Conservation (phyloP, 495 filamentous ascomycete genomes). For the Peziza echinospora region DNA sequence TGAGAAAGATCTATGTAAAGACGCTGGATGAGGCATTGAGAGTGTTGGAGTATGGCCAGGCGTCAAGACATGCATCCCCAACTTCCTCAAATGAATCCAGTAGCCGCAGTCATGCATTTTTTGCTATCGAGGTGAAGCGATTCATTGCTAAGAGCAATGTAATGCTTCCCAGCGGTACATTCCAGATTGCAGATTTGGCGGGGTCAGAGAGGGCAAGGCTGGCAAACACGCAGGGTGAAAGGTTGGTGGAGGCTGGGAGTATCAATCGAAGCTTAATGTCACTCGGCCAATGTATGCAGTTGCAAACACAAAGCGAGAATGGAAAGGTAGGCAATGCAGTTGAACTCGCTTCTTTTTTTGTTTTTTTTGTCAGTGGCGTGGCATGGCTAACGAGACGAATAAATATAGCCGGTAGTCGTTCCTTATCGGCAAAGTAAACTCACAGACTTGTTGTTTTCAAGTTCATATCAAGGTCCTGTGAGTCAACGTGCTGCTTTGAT, state of each 20-base stretch:
- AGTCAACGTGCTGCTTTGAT: constrained; percentile 80
- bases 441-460: constrained; percentile 88
- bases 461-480: constrained; percentile 54
- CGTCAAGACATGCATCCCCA: constrained; percentile 68
- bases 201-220: constrained; percentile 83
- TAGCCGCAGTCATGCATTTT: constrained; percentile 86
- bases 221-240: constrained; percentile 80
- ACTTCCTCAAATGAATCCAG: constrained; percentile 78
- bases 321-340: constrained; percentile 4
- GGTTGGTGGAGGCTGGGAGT: constrained; percentile 83
- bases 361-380: too few species aligned
- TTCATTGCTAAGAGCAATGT: constrained; percentile 10
- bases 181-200: constrained; percentile 84
- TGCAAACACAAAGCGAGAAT: constrained; percentile 39
- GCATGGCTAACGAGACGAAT: too few species aligned
- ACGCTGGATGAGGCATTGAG: constrained; percentile 69
- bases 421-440: constrained; percentile 93
- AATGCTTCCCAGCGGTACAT: constrained; percentile 48
- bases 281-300: constrained; percentile 86
- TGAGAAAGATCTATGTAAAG: constrained; percentile 76
- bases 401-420: constrained; percentile 29
- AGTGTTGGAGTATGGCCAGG: constrained; percentile 74
- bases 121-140: constrained; percentile 74
- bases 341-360: too few species aligned
- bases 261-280: constrained; percentile 98